These are phyloP conservation scores for Scenedesmus sp. DNA, from an alignment of 163 green algal species.

Conservation along the genomic window DNA sequence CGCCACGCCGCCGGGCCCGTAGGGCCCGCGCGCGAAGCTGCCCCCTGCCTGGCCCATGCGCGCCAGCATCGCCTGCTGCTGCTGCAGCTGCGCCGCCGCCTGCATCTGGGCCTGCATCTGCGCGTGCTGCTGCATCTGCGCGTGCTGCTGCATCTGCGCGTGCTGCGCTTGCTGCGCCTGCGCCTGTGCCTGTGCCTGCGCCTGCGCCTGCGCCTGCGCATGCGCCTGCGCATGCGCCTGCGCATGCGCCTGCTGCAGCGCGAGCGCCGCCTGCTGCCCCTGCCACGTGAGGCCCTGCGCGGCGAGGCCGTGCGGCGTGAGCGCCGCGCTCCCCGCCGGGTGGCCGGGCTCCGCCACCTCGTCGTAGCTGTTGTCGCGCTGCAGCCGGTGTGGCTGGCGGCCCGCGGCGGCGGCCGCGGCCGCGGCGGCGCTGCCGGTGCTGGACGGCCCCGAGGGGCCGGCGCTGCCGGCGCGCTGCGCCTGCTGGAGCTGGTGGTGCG, in stretches of 20 bases:
- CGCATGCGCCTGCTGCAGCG: conserved; percentile 8
- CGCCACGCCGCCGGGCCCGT: no score
- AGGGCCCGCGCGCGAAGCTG: background rate
- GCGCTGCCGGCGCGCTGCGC: background rate
- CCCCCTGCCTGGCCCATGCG: no score
- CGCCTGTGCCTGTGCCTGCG: no score
- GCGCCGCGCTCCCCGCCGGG: background rate
- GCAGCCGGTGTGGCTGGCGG: conserved; percentile 27
- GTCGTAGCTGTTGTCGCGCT: conserved; percentile 16
- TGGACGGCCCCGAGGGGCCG: no score
- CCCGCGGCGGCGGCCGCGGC: background rate
- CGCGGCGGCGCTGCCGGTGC: background rate
- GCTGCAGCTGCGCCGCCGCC: background rate
- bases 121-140: conserved; percentile 9
- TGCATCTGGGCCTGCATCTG: background rate
- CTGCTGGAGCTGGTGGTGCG: background rate
- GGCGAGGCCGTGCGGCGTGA: background rate
- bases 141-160: conserved; percentile 23
- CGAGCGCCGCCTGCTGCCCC: background rate
- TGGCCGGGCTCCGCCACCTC: background rate
- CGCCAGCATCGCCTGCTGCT: background rate
- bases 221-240: conserved; percentile 9
- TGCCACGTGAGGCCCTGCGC: background rate
- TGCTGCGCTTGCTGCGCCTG: background rate
- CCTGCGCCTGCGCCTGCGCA: conserved; percentile 10